Percentiles rank a stretch among this genome's conserved stretches.
phyloP scores from a whole-genome alignment of 176 grass and related monocot species.

The Pontederia paniculata region DNA sequence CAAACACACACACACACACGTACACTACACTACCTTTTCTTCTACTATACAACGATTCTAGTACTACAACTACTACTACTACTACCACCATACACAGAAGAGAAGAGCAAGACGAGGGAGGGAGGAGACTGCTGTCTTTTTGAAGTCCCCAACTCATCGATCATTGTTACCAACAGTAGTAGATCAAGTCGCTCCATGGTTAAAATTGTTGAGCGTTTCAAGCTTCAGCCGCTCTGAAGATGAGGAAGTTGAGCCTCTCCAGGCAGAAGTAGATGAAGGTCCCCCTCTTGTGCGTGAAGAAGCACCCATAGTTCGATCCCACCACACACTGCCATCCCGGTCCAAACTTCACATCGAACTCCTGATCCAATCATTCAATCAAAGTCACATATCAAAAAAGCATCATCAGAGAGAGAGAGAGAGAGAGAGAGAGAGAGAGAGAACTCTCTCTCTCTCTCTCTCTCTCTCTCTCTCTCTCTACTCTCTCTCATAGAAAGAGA shows the following conservation, averaged over 20 bases:
- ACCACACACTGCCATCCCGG: conserved; percentile 85
- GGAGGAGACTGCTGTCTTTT: no score
- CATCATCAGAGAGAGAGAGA: neutral
- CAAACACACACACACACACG: no score
- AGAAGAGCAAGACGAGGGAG: no score
- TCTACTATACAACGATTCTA: no score
- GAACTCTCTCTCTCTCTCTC: neutral
- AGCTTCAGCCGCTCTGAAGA: conserved; percentile 46
- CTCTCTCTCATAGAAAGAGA: neutral
- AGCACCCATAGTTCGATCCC: conserved; percentile 79
- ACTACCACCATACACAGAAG: no score
- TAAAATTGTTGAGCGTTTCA: neutral
- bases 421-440: neutral
- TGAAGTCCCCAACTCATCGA: no score
- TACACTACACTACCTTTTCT: no score
- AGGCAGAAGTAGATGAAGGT: conserved; percentile 94
- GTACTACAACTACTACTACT: no score
- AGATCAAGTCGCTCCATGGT: no score
- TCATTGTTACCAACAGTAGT: no score
- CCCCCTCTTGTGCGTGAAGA: conserved; percentile 77
- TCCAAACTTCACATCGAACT: conserved; percentile 64
- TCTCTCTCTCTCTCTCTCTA: neutral
- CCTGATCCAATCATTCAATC: conserved; percentile 36
- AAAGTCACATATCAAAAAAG: no score
- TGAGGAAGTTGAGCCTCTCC: conserved; percentile 65